Conservation (phyloP, 345 rosid genomes). For the Lumnitzera racemosa region DNA sequence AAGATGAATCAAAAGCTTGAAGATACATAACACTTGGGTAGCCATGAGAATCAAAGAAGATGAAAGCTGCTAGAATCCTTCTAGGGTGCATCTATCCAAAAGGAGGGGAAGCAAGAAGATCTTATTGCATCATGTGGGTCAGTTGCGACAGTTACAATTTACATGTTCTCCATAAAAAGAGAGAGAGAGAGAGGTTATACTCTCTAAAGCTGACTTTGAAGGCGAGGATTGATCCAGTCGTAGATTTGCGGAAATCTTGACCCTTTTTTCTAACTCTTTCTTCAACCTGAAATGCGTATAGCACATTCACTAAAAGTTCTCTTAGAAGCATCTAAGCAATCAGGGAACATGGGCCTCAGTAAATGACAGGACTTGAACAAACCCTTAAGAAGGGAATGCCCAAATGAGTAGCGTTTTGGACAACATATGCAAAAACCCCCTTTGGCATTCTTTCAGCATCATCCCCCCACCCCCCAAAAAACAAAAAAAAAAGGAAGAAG, state of each 20-base stretch:
- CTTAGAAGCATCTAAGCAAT: not conserved
- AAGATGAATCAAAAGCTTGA: not conserved
- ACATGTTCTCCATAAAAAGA: not conserved
- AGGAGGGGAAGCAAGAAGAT: not conserved
- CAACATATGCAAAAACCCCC: too few relatives aligned
- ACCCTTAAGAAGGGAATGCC: too few relatives aligned
- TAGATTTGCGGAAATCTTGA: constrained; percentile 54
- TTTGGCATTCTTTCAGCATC: too few relatives aligned
- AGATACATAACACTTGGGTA: too few relatives aligned
- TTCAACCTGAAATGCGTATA: constrained; percentile 42
- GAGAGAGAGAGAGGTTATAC: constrained; percentile 26
- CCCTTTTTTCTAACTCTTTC: constrained; percentile 82
- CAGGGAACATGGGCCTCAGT: not conserved
- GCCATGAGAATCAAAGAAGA: constrained; percentile 1
- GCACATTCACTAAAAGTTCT: not conserved
- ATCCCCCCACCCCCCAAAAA: not conserved
- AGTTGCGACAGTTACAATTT: too few relatives aligned
- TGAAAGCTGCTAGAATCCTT: not conserved
- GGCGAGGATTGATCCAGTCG: constrained; percentile 77
- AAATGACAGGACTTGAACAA: not conserved
- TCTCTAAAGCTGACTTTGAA: constrained; percentile 95
- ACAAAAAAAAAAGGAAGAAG: too few relatives aligned
- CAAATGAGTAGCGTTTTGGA: too few relatives aligned
- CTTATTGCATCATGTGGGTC: not conserved
- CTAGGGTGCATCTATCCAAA: too few relatives aligned